These are phyloP conservation scores for Alternaria tenuissima DNA, from an alignment of 2,329 filamentous ascomycete species.

Conservation along the genomic window DNA sequence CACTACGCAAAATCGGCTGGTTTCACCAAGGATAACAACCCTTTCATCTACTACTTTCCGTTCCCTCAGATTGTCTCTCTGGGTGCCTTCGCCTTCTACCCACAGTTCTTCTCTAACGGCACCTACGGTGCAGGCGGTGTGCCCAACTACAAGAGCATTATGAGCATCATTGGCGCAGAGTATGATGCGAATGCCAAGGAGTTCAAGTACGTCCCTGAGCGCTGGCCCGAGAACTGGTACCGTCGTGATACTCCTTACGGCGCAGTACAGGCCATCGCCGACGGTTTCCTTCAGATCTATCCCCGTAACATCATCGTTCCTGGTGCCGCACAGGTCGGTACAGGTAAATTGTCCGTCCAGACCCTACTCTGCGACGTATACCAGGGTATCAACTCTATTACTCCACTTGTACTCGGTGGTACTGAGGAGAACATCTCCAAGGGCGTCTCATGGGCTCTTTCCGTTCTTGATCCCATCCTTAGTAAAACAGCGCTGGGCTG, in stretches of 20 bases:
- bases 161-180: conserved; percentile 60
- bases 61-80: too few relatives aligned
- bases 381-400: conserved; percentile 48
- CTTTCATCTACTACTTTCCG: too few relatives aligned
- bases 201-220: conserved; percentile 60
- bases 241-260: conserved; percentile 22
- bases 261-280: conserved; percentile 22
- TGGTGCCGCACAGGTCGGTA: conserved; percentile 40
- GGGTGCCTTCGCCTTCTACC: too few relatives aligned
- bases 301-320: conserved; percentile 44
- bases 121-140: conserved; percentile 49
- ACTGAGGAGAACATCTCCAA: too few relatives aligned
- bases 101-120: conserved; percentile 29
- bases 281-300: conserved; percentile 46
- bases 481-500: too few relatives aligned
- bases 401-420: conserved; percentile 40
- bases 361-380: conserved; percentile 48
- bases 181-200: conserved; percentile 52
- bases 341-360: conserved; percentile 40
- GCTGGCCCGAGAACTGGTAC: conserved; percentile 64
- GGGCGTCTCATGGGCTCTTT: too few relatives aligned
- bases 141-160: conserved; percentile 43
- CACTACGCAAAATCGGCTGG: neutral
- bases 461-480: too few relatives aligned
- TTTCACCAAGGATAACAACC: too few relatives aligned